phyloP scores from a whole-genome alignment of 2,329 filamentous ascomycete species.

The Basipetospora chlamydospora region DNA sequence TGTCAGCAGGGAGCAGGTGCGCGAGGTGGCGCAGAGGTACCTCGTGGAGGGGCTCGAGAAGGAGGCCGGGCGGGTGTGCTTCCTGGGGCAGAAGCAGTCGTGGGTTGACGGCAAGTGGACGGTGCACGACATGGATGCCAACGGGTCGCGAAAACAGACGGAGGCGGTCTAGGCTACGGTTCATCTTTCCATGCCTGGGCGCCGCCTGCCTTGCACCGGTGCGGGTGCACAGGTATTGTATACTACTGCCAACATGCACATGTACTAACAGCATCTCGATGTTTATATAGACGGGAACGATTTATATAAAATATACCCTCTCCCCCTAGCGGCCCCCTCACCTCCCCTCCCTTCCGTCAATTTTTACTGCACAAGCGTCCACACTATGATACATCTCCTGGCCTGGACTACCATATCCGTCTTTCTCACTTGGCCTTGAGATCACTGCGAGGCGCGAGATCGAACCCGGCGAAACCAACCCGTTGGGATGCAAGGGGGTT shows the following conservation, averaged over 20 bases:
- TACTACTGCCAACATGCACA: neutral
- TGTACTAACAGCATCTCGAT: neutral
- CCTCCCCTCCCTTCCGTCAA: neutral
- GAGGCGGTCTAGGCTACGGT: neutral
- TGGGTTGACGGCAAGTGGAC: conserved; percentile 67
- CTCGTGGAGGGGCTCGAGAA: conserved; percentile 53
- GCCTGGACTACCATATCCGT: conserved; percentile 16
- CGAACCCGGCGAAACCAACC: conserved; percentile 16
- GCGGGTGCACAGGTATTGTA: no score
- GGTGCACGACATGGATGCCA: conserved; percentile 58
- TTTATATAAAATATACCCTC: conserved; percentile 7
- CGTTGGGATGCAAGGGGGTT: neutral
- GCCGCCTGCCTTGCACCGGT: no score
- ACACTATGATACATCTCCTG: conserved; percentile 51
- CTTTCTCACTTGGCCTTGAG: conserved; percentile 33
- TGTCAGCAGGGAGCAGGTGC: conserved; percentile 67
- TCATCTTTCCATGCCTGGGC: no score
- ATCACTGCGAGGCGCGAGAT: conserved; percentile 49
- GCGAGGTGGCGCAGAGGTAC: conserved; percentile 67
- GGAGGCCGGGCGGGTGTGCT: conserved; percentile 47
- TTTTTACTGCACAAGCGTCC: conserved; percentile 31
- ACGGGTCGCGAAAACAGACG: conserved; percentile 20
- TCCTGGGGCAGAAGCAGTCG: conserved; percentile 71
- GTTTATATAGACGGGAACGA: neutral
- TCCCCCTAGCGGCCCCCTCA: neutral